A percentile compares a stretch with the other conserved stretches of the same genome.
phyloP scores from a whole-genome alignment of 176 grass and related monocot species.

The Olyra latifolia region DNA sequence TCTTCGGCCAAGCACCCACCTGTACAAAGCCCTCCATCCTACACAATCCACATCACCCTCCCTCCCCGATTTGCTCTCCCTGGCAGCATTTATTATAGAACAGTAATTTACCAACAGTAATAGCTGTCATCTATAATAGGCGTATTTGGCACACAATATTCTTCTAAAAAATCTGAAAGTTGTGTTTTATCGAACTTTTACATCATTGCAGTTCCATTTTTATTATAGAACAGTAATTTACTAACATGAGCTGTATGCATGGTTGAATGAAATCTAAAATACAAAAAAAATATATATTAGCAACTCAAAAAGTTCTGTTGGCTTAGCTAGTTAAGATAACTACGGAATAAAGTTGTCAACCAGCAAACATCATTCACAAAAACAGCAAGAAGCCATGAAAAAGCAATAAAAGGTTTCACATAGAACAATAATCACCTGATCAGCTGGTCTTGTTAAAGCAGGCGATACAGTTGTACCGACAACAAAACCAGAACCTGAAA shows the following conservation, averaged over 20 bases:
- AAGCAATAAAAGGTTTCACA: neutral
- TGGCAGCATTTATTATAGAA: too few species aligned
- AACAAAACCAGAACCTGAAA: constrained; percentile 72
- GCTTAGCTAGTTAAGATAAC: constrained; percentile 1
- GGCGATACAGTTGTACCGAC: constrained; percentile 63
- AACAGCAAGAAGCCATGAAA: neutral
- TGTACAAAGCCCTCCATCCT: too few species aligned
- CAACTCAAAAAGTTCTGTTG: neutral
- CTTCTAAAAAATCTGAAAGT: neutral
- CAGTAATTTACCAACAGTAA: too few species aligned
- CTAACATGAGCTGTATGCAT: neutral
- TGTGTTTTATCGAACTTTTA: neutral
- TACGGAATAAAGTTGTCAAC: neutral
- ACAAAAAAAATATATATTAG: neutral
- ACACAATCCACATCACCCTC: too few species aligned
- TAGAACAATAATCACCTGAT: constrained; percentile 59
- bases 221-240: constrained; percentile 3
- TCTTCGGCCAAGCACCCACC: too few species aligned
- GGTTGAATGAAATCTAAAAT: constrained; percentile 14
- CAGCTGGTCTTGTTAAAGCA: constrained; percentile 69
- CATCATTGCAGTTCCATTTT: neutral
- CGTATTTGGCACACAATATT: neutral
- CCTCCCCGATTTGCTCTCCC: too few species aligned
- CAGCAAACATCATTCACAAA: neutral
- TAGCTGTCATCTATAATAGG: too few species aligned